phyloP scores from a whole-genome alignment of 2,329 filamentous ascomycete genomes.

The Pseudogymnoascus sp. region DNA sequence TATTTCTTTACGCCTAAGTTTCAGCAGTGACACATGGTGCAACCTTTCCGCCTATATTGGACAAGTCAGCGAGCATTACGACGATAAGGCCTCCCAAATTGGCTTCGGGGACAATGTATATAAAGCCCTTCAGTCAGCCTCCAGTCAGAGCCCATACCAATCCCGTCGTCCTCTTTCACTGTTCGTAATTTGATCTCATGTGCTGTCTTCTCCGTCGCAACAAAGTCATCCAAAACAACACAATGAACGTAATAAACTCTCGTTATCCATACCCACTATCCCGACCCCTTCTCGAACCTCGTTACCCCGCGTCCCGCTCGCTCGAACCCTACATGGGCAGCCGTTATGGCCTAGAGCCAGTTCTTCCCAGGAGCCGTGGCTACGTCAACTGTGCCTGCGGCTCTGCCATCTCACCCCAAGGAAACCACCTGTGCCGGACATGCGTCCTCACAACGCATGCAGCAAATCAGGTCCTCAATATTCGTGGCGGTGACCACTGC shows the following conservation, averaged over 20 bases:
- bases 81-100: background rate
- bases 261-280: slow-evolving; percentile 4
- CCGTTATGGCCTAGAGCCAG: background rate
- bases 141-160: background rate
- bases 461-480: slow-evolving; percentile 11
- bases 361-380: background rate
- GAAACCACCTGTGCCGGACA: slow-evolving; percentile 6
- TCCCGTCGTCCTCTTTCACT: background rate
- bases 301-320: slow-evolving; percentile 1
- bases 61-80: slow-evolving; percentile 4
- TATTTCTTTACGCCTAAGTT: slow-evolving; percentile 5
- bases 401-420: slow-evolving; percentile 1
- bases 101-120: background rate
- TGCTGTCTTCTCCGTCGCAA: background rate
- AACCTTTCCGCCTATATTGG: slow-evolving; percentile 5
- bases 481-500: slow-evolving; percentile 7
- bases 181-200: background rate
- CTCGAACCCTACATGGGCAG: background rate
- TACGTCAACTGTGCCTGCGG: slow-evolving; percentile 6
- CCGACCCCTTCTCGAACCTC: background rate
- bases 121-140: background rate
- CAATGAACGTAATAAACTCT: slow-evolving; percentile 11
- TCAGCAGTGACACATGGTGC: background rate
- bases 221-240: slow-evolving; percentile 3
- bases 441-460: slow-evolving; percentile 9